Percentiles rank a stretch among this genome's conserved stretches.
phyloP scores from a whole-genome alignment of 805 yeast genomes.

The Candida incommunis region DNA sequence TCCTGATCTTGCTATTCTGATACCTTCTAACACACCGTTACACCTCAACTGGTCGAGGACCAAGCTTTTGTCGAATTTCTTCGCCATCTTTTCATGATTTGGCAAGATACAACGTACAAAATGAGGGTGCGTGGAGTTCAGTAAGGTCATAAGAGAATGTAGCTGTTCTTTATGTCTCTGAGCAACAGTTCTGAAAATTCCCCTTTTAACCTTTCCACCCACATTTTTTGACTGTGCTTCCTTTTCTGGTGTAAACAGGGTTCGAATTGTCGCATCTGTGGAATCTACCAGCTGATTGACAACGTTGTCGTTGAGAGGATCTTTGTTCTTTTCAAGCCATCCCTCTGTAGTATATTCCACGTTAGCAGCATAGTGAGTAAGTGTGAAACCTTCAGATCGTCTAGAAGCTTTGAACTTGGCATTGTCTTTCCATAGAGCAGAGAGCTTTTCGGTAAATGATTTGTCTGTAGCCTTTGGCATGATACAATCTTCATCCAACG shows the following conservation, averaged over 20 bases:
- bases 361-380: constrained; percentile 89
- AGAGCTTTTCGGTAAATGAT: constrained; percentile 69
- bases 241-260: constrained; percentile 32
- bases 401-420: constrained; percentile 60
- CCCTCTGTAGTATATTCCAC: constrained; percentile 89
- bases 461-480: constrained; percentile 81
- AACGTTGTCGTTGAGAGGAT: constrained; percentile 73
- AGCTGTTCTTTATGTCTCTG: constrained; percentile 83
- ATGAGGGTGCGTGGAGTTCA: constrained; percentile 80
- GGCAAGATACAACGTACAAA: constrained; percentile 95
- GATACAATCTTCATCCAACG: constrained; percentile 88
- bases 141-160: constrained; percentile 50
- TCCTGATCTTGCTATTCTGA: constrained; percentile 92
- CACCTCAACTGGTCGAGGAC: constrained; percentile 86
- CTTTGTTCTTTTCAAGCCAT: constrained; percentile 91
- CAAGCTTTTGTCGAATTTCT: constrained; percentile 53
- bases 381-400: constrained; percentile 59
- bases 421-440: constrained; percentile 44
- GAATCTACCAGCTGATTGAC: constrained; percentile 48
- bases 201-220: constrained; percentile 19
- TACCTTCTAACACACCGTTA: constrained; percentile 97
- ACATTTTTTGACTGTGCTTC: constrained; percentile 12
- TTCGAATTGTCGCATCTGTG: constrained; percentile 37
- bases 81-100: constrained; percentile 58
- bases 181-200: constrained; percentile 64